These are phyloP conservation scores for Diutina rugosa DNA, from an alignment of 1,139 yeast genomes.

Conservation along the genomic window DNA sequence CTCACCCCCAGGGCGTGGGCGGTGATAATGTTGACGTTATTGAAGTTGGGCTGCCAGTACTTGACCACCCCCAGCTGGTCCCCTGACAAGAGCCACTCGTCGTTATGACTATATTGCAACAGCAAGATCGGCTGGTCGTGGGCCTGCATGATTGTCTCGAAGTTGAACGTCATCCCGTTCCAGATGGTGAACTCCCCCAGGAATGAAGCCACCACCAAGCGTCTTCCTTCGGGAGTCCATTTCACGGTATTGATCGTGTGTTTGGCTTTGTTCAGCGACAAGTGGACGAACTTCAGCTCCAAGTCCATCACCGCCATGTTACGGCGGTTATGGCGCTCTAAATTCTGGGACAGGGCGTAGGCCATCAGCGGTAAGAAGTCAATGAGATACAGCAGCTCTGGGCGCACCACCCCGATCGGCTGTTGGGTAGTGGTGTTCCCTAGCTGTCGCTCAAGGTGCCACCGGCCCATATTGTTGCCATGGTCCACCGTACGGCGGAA, in stretches of 20 bases:
- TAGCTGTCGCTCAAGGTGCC: constrained; percentile 47
- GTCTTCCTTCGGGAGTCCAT: constrained; percentile 96
- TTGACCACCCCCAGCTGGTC: constrained; percentile 87
- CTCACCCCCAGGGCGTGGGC: constrained; percentile 78
- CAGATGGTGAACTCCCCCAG: constrained; percentile 94
- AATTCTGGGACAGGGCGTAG: constrained; percentile 21
- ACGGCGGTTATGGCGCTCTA: constrained; percentile 9
- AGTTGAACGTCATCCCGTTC: constrained; percentile 93
- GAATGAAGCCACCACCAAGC: constrained; percentile 81
- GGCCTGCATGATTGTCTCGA: constrained; percentile 97
- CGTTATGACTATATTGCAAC: constrained; percentile 74
- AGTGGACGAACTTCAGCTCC: constrained; percentile 77
- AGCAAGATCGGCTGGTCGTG: constrained; percentile 85
- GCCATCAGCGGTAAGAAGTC: constrained; percentile 65
- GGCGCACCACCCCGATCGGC: constrained; percentile 50
- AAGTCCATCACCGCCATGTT: constrained; percentile 42
- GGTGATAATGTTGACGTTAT: constrained; percentile 76
- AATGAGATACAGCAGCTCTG: constrained; percentile 64
- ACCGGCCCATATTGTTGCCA: constrained; percentile 71
- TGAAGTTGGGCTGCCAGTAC: constrained; percentile 97
- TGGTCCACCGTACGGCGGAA: constrained; percentile 18
- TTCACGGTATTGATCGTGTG: constrained; percentile 83
- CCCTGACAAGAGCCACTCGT: constrained; percentile 89
- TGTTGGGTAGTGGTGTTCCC: constrained; percentile 33
- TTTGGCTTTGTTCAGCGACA: constrained; percentile 81